phyloP scores from a whole-genome alignment of 345 rosid species.

The Boechera divaricarpa region DNA sequence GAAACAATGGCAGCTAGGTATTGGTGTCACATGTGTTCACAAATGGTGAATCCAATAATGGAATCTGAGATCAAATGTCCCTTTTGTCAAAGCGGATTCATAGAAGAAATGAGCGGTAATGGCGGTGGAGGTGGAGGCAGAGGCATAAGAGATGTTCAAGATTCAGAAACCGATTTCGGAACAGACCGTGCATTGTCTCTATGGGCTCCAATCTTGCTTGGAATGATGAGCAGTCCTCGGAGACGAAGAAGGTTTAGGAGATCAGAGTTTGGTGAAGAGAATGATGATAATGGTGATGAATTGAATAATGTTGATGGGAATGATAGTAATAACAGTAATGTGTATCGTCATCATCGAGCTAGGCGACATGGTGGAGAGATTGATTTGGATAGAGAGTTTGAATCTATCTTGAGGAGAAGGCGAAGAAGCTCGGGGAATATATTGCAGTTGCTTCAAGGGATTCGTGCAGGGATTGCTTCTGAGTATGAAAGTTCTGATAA shows the following conservation, averaged over 20 bases:
- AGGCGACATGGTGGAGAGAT: slow-evolving; percentile 55
- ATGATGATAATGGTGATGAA: slow-evolving; percentile 45
- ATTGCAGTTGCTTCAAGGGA: slow-evolving; percentile 77
- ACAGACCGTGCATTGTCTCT: slow-evolving; percentile 78
- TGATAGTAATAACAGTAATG: slow-evolving; percentile 45
- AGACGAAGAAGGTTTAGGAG: slow-evolving; percentile 66
- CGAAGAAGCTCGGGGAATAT: slow-evolving; percentile 76
- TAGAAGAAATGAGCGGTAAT: slow-evolving; percentile 43
- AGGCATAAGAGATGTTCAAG: slow-evolving; percentile 35
- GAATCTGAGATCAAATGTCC: slow-evolving; percentile 92
- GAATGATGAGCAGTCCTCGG: slow-evolving; percentile 74
- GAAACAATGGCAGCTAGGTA: slow-evolving; percentile 54
- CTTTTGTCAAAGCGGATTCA: slow-evolving; percentile 57
- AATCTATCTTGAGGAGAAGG: slow-evolving; percentile 66
- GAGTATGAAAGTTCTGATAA: slow-evolving; percentile 64
- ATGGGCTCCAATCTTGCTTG: slow-evolving; percentile 87
- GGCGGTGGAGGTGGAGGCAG: neutral
- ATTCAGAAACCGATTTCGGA: slow-evolving; percentile 64
- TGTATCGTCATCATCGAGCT: slow-evolving; percentile 43
- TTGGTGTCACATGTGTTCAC: slow-evolving; percentile 82
- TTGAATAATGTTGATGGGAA: slow-evolving; percentile 51
- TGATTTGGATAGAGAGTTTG: slow-evolving; percentile 70
- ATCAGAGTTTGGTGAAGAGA: slow-evolving; percentile 58
- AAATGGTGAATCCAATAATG: slow-evolving; percentile 65
- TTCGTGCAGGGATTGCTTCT: slow-evolving; percentile 72